A percentile compares a stretch with the other conserved stretches of the same genome.
Conservation (phyloP, 495 filamentous ascomycete species). For the Oidiodendron maius region DNA sequence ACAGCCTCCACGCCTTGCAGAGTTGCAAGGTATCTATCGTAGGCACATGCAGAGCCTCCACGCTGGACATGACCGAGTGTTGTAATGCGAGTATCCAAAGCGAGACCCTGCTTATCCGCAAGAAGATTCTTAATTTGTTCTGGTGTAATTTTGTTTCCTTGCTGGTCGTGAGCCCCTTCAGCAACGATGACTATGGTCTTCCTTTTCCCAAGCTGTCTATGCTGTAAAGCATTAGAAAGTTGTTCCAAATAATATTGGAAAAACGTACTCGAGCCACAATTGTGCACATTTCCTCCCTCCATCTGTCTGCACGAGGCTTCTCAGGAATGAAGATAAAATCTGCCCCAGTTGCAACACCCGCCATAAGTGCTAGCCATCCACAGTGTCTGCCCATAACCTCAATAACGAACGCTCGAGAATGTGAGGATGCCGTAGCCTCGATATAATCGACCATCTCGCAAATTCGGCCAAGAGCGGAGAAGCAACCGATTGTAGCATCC, state of each 20-base stretch:
- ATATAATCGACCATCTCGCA: conserved; percentile 95
- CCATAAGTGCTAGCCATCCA: conserved; percentile 96
- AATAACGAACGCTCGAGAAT: conserved; percentile 95
- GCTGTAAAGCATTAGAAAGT: conserved; percentile 49
- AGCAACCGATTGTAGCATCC: conserved; percentile 96
- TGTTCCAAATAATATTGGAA: neutral
- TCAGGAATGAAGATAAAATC: conserved; percentile 98
- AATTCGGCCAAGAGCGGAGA: conserved; percentile 85
- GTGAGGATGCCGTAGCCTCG: conserved; percentile 93
- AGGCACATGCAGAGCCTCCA: conserved; percentile 86
- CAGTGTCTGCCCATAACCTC: conserved; percentile 99
- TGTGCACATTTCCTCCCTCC: conserved; percentile 83
- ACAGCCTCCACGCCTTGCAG: conserved; percentile 96
- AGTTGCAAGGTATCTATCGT: conserved; percentile 90
- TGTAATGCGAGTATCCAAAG: conserved; percentile 87
- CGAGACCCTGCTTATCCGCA: conserved; percentile 60
- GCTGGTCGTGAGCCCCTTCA: conserved; percentile 83
- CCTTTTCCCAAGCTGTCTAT: conserved; percentile 85
- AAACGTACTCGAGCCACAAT: conserved; percentile 64
- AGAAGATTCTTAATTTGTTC: conserved; percentile 80
- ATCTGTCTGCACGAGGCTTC: conserved; percentile 81
- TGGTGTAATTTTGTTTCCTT: conserved; percentile 80
- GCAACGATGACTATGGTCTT: conserved; percentile 98
- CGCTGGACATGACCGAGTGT: conserved; percentile 95
- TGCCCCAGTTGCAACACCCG: conserved; percentile 89